phyloP scores from a whole-genome alignment of 2,329 filamentous ascomycete species.

The Fusarium sp. region DNA sequence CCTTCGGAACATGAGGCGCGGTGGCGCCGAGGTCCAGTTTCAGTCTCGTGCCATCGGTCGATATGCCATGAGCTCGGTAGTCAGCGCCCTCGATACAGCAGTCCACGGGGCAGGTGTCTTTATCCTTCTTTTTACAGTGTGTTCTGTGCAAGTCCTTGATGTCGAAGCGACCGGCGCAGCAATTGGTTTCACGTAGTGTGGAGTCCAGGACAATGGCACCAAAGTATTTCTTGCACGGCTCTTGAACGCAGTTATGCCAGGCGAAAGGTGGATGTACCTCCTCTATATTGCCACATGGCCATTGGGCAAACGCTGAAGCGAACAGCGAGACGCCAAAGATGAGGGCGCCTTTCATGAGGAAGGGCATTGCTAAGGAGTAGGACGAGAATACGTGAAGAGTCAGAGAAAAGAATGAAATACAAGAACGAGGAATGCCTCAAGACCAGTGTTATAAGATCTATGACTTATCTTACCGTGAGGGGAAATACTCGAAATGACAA shows the following conservation, averaged over 20 bases:
- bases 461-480: no score
- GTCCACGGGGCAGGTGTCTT: not conserved
- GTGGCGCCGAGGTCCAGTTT: conserved; percentile 67
- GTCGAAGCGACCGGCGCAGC: not conserved
- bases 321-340: not conserved
- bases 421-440: not conserved
- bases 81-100: conserved; percentile 65
- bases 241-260: not conserved
- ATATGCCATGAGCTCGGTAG: conserved; percentile 63
- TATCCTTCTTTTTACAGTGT: not conserved
- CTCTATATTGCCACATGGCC: not conserved
- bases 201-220: not conserved
- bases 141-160: not conserved
- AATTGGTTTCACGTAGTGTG: not conserved
- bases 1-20: conserved; percentile 58
- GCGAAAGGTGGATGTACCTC: not conserved
- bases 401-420: no score
- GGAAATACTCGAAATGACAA: not conserved
- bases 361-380: not conserved
- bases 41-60: conserved; percentile 60
- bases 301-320: not conserved
- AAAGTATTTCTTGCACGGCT: not conserved
- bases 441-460: no score
- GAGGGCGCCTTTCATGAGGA: not conserved
- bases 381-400: not conserved